Percentiles rank a stretch among this genome's conserved stretches.
Evolutionary conservation across 306 rosid species (phyloP).

Genomic region (Bauhinia variegata): DNA sequence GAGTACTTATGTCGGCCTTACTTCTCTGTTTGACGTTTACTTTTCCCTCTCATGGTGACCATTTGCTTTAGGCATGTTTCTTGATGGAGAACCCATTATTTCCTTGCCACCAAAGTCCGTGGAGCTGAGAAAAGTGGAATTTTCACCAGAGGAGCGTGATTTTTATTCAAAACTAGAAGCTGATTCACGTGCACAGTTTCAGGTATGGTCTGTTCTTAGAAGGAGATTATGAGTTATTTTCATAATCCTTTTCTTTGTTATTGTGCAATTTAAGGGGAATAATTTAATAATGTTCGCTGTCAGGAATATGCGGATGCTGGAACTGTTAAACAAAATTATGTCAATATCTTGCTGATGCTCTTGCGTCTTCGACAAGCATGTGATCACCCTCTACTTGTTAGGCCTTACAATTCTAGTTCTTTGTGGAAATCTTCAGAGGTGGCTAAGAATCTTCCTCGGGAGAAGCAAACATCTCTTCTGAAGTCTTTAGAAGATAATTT

Average conservation of each 20-base stretch:
- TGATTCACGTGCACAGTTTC: slow-evolving; percentile 70
- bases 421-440: slow-evolving; percentile 79
- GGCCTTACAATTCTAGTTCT: slow-evolving; percentile 68
- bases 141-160: slow-evolving; percentile 58
- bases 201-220: slow-evolving; percentile 41
- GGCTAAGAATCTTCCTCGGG: slow-evolving; percentile 82
- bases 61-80: slow-evolving; percentile 70
- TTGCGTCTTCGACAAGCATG: slow-evolving; percentile 99
- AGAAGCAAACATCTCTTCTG: slow-evolving; percentile 58
- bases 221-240: slow-evolving; percentile 5
- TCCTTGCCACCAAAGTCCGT: slow-evolving; percentile 53
- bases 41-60: slow-evolving; percentile 21
- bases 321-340: slow-evolving; percentile 98
- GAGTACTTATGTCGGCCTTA: neutral
- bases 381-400: slow-evolving; percentile 93
- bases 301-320: slow-evolving; percentile 98
- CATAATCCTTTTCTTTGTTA: neutral
- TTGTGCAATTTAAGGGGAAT: neutral
- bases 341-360: slow-evolving; percentile 93
- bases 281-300: neutral
- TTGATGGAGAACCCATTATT: slow-evolving; percentile 67
- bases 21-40: neutral
- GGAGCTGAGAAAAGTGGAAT: slow-evolving; percentile 62
- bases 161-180: slow-evolving; percentile 65
- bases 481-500: slow-evolving; percentile 81